phyloP scores from a whole-genome alignment of 257 asterid genomes.

The Avicennia marina region DNA sequence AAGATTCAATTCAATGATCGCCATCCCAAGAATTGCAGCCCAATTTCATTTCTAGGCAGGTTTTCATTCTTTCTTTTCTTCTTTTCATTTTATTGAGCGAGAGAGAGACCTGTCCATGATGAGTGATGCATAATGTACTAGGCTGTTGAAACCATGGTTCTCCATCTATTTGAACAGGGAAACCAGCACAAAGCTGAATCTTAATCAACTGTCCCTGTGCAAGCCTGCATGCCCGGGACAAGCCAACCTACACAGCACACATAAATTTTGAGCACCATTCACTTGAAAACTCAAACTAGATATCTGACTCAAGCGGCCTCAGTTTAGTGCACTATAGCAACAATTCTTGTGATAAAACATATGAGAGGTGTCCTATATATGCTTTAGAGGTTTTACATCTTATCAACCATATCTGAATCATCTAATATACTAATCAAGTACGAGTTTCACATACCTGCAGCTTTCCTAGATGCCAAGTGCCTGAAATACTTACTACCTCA shows the following conservation, averaged over 20 bases:
- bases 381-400: too few species aligned
- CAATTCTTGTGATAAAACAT: too few species aligned
- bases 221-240: slow-evolving; percentile 91
- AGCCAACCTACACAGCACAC: slow-evolving; percentile 67
- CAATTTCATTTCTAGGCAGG: neutral
- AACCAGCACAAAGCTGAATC: slow-evolving; percentile 81
- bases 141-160: slow-evolving; percentile 98
- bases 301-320: too few species aligned
- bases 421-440: slow-evolving; percentile 1
- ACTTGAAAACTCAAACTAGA: neutral
- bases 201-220: slow-evolving; percentile 94
- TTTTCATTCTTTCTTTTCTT: neutral
- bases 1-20: too few species aligned
- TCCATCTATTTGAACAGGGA: slow-evolving; percentile 96
- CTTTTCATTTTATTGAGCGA: neutral
- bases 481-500: slow-evolving; percentile 96
- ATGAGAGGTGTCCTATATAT: too few species aligned
- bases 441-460: slow-evolving; percentile 61
- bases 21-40: too few species aligned
- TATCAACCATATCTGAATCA: too few species aligned
- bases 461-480: slow-evolving; percentile 98
- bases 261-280: neutral
- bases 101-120: slow-evolving; percentile 82
- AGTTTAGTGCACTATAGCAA: too few species aligned
- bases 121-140: slow-evolving; percentile 74